Base-by-base conservation (phyloP, 805 yeast species). In the Lipomyces kockii region DNA sequence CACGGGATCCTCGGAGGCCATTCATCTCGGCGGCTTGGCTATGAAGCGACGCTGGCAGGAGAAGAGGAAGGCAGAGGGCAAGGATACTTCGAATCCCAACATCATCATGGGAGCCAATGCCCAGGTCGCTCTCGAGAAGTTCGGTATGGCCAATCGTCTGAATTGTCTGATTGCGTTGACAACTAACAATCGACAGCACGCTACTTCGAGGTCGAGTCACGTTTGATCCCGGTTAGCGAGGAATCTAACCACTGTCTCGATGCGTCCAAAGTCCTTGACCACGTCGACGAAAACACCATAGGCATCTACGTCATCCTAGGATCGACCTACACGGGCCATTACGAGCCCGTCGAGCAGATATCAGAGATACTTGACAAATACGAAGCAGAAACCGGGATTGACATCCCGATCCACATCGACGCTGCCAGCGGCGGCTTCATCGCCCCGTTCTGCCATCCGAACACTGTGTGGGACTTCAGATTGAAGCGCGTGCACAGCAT, bases 1-100 rank as follows among this genome's bases (percentile, higher is more conserved):
- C 63, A 92, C 97, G 1, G 98, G 98, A 4, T 92, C 97, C 1
- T 88, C 94, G 0, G 98, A 92, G 78, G 98, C 97, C 7, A 88
- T 93, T 73, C 91, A 92, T 90, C 85, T 92, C 62, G 98, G 96
- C 56, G 98, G 97, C 3, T 82, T 92, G 64, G 97, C 97, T 14
- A 83, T 93, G 90, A 93, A 93, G 83, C 90, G 91, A 74, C 83
- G 84, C 66, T 92, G 98, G 98, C 95, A 90, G 78, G 86, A 82
- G 34, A 83, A 80, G 72, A 85, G 89, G 74, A 82, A 78, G 74
- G 86, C 81, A 0, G 82, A 81, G 37, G 93, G 93, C 4, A 85
- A 86, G 71, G 83, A 88, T 60, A 79, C 77, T 60, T 84, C 79
- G 32, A 85, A 85, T 64, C 98, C 97, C 65, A 92, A 92, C 78